A percentile compares a stretch with the other conserved stretches of the same genome.
phyloP scores from a whole-genome alignment of 2,329 filamentous ascomycete genomes.

The Fusarium sp. region DNA sequence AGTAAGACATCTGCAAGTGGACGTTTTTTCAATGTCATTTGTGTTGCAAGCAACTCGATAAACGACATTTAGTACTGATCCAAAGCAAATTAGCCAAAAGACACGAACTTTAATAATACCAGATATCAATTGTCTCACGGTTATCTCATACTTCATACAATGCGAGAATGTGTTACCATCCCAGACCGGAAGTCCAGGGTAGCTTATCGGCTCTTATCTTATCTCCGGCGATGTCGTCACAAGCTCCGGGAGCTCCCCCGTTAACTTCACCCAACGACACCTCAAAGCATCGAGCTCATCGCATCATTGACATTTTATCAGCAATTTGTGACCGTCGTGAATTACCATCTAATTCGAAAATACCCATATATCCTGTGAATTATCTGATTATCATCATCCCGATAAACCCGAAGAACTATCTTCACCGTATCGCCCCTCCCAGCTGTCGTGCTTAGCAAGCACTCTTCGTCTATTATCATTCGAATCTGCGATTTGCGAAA shows the following conservation, averaged over 20 bases:
- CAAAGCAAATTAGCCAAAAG: too few relatives aligned
- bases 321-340: not conserved
- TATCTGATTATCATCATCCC: not conserved
- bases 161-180: not conserved
- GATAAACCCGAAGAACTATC: not conserved
- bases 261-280: constrained; percentile 20
- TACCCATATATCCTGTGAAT: constrained; percentile 17
- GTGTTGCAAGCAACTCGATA: too few relatives aligned
- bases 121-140: not conserved
- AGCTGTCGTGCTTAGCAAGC: constrained; percentile 41
- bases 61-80: too few relatives aligned
- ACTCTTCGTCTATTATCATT: constrained; percentile 10
- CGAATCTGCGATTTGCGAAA: not conserved
- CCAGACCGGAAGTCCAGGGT: constrained; percentile 18
- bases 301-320: constrained; percentile 37
- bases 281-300: constrained; percentile 22
- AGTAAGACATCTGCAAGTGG: not conserved
- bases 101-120: too few relatives aligned
- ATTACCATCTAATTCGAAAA: not conserved
- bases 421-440: constrained; percentile 25
- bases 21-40: too few relatives aligned
- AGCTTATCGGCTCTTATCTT: constrained; percentile 34
- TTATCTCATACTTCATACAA: not conserved
- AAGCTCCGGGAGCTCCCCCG: constrained; percentile 34
- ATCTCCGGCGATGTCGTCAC: constrained; percentile 47